Percentiles rank a stretch among this genome's conserved stretches.
Evolutionary conservation across 306 rosid genomes (phyloP).

Genomic region (Coriaria nepalensis): DNA sequence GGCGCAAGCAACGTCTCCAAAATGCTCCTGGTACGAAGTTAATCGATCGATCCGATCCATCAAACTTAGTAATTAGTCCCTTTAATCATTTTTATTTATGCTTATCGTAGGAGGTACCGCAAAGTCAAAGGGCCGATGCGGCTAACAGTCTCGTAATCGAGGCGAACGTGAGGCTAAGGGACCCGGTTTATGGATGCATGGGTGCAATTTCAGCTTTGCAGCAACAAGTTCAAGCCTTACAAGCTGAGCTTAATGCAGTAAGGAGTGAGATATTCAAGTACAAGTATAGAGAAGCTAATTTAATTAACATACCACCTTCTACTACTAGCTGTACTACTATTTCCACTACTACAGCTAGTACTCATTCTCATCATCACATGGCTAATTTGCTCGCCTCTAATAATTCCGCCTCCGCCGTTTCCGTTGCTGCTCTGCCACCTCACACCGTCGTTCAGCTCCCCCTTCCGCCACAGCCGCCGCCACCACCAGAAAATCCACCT

Average conservation of each 20-base stretch:
- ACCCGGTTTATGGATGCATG: conserved; percentile 98
- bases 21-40: conserved; percentile 65
- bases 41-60: too few species aligned
- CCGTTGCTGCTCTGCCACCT: conserved; percentile 19
- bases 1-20: conserved; percentile 98
- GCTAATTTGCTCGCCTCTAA: conserved; percentile 32
- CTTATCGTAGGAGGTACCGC: conserved; percentile 58
- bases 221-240: conserved; percentile 76
- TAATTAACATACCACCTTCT: conserved; percentile 5
- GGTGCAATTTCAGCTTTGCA: conserved; percentile 92
- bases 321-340: background rate
- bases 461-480: conserved; percentile 26
- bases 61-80: too few species aligned
- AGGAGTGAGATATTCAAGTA: conserved; percentile 70
- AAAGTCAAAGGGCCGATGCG: conserved; percentile 74
- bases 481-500: conserved; percentile 17
- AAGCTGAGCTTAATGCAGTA: conserved; percentile 68
- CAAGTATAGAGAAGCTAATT: conserved; percentile 59
- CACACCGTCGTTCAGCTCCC: conserved; percentile 24
- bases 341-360: too few species aligned
- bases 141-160: conserved; percentile 94
- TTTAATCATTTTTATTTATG: too few species aligned
- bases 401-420: background rate
- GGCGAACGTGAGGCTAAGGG: conserved; percentile 92
- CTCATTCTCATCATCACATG: conserved; percentile 11